Base-by-base conservation (phyloP, 2,329 filamentous ascomycete species). In the Phoma sp. region DNA sequence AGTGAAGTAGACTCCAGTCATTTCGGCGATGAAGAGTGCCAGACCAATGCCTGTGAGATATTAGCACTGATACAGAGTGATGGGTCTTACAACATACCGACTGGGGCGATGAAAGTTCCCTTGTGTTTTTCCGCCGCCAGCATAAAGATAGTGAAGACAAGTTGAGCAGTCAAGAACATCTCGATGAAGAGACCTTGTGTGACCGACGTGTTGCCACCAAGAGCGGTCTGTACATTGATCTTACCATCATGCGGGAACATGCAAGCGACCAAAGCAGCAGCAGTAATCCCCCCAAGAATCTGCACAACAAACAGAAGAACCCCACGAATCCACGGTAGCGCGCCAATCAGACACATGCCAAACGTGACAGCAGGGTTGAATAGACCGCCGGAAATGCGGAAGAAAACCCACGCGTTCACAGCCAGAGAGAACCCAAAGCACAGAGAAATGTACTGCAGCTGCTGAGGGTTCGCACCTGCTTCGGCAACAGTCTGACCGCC, bases 41-140 rank as follows among this genome's bases (percentile, higher is more conserved):
- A 90, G 74, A 2, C 89, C 89, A 61, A 54, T 54, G 5, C 51
- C 51, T 54, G 10, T 25, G 34, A 33, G 2, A 9, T 6, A 3
- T 45, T 23, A 45, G 34, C 17, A 26, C 15, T 9, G 9, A 15
- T 5, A 14, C n/a, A 21, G 1, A 20, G 28, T 7, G 14, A 11
- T 7, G 6, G n/a, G n/a, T n/a, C n/a, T n/a, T n/a, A n/a, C 7
- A 3, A 40, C 51, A 91, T 89, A 15, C 85, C 87, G 5, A 91
- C 75, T 0, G 88, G 88, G 5, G 77, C 77, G 46, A 80, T 75
- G 57, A 78, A 79, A 5, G 77, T 80, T n/a, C 73, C 76, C 76
- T 91, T 90, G 71, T 90, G 86, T 45, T 66, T 64, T 37, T 66
- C 62, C 9, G 84, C 83, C 0, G 87, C 87, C 34, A 90, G 76